phyloP scores from a whole-genome alignment of 1,284 basidiomycete genomes.

The Ustilago shanxiensis region DNA sequence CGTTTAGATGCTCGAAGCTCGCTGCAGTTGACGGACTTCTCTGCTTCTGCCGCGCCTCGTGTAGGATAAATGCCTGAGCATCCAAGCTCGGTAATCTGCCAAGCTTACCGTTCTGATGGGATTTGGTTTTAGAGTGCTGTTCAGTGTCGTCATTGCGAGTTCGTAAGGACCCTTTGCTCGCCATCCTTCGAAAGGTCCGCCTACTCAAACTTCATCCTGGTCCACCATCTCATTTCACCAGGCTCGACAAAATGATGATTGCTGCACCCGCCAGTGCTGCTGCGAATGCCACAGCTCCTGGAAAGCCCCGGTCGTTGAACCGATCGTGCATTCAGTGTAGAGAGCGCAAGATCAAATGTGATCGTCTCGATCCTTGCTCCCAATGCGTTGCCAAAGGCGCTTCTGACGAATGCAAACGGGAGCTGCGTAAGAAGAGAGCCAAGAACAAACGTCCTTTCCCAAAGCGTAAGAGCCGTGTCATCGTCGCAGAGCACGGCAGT shows the following conservation, averaged over 20 bases:
- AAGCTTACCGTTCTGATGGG: not conserved
- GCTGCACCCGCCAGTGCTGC: not conserved
- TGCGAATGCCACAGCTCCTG: constrained; percentile 1
- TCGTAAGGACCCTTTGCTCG: not conserved
- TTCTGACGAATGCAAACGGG: constrained; percentile 33
- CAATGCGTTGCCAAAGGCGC: constrained; percentile 37
- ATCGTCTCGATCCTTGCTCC: constrained; percentile 41
- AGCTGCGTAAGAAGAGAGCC: constrained; percentile 46
- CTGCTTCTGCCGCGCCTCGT: not conserved
- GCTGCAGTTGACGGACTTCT: not conserved
- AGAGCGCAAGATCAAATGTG: constrained; percentile 51
- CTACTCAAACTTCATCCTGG: not conserved
- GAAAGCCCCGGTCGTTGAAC: constrained; percentile 30
- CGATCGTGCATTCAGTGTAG: constrained; percentile 50
- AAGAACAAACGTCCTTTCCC: constrained; percentile 50
- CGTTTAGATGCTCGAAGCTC: not conserved
- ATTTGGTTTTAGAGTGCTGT: not conserved
- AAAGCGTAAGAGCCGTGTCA: constrained; percentile 27
- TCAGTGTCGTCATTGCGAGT: not conserved
- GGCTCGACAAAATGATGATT: not conserved
- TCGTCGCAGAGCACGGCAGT: not conserved
- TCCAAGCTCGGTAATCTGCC: not conserved
- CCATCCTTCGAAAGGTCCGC: not conserved
- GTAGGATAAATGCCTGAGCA: not conserved
- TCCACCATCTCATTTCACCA: not conserved